These are phyloP conservation scores for Beverwykella pulmonaria DNA, from an alignment of 495 filamentous ascomycete species.

Conservation along the genomic window DNA sequence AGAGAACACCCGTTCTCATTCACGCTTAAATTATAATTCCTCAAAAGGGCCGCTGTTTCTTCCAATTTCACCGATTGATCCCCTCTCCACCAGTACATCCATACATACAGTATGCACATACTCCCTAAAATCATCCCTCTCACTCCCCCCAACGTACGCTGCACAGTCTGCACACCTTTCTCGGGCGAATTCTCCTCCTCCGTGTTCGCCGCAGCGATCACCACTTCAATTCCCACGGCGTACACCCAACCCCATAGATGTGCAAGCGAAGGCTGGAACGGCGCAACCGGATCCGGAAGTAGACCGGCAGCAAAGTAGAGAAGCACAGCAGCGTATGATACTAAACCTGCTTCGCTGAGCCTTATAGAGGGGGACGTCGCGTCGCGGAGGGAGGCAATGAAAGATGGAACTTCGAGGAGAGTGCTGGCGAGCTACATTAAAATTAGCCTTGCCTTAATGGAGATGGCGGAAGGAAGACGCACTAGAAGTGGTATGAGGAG, in stretches of 20 bases:
- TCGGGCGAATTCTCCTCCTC: background rate
- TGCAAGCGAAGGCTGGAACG: background rate
- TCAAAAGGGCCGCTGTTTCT: slow-evolving; percentile 1
- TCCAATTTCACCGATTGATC: background rate
- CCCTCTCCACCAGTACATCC: background rate
- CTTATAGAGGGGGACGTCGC: background rate
- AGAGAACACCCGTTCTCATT: background rate
- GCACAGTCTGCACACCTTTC: background rate
- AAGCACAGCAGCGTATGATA: background rate
- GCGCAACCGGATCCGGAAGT: slow-evolving; percentile 8
- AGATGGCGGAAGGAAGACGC: background rate
- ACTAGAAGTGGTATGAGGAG: background rate
- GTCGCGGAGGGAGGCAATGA: background rate
- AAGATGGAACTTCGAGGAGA: background rate
- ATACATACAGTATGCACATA: slow-evolving; percentile 1
- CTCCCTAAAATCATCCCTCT: background rate
- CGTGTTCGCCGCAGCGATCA: background rate
- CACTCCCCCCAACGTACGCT: background rate
- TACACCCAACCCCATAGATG: slow-evolving; percentile 10
- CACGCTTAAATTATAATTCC: too few relatives aligned
- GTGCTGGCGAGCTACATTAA: background rate
- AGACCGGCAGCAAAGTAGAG: slow-evolving; percentile 15
- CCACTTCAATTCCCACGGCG: background rate
- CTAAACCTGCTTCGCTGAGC: background rate
- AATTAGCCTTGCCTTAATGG: background rate